phyloP scores from a whole-genome alignment of 192 early-diverging fungal genomes.

The Podila clonocystis region DNA sequence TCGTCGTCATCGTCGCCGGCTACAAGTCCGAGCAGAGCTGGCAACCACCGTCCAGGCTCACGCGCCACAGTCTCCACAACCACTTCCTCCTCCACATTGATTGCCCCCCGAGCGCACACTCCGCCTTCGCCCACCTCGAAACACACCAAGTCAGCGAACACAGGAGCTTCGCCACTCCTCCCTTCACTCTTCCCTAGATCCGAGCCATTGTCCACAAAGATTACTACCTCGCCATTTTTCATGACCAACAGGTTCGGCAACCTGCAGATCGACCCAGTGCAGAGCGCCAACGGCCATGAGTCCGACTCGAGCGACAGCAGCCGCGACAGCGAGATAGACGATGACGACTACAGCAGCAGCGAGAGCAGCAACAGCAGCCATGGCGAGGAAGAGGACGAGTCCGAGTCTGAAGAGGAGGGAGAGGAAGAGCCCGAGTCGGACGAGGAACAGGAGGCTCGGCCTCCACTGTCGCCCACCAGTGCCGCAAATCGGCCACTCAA shows the following conservation, averaged over 20 bases:
- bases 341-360: constrained; percentile 20
- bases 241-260: constrained; percentile 16
- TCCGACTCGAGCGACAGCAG: not conserved
- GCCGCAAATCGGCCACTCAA: not conserved
- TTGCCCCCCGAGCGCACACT: constrained; percentile 4
- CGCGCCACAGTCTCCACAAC: too few species aligned
- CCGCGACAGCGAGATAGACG: not conserved
- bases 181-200: constrained; percentile 1
- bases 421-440: constrained; percentile 14
- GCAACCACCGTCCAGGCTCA: too few species aligned
- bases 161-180: not conserved
- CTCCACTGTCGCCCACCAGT: not conserved
- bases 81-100: constrained; percentile 5
- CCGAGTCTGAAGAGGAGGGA: constrained; percentile 3
- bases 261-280: constrained; percentile 6
- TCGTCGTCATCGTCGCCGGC: not conserved
- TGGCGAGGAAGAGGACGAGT: constrained; percentile 23
- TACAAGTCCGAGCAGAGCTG: not conserved
- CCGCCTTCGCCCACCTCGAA: not conserved
- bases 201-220: not conserved
- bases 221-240: not conserved
- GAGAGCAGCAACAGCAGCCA: constrained; percentile 40
- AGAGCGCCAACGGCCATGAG: not conserved
- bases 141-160: too few species aligned
- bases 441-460: constrained; percentile 8